Conservation (phyloP, 2,329 filamentous ascomycete genomes). For the Pseudocercospora eumusae region DNA sequence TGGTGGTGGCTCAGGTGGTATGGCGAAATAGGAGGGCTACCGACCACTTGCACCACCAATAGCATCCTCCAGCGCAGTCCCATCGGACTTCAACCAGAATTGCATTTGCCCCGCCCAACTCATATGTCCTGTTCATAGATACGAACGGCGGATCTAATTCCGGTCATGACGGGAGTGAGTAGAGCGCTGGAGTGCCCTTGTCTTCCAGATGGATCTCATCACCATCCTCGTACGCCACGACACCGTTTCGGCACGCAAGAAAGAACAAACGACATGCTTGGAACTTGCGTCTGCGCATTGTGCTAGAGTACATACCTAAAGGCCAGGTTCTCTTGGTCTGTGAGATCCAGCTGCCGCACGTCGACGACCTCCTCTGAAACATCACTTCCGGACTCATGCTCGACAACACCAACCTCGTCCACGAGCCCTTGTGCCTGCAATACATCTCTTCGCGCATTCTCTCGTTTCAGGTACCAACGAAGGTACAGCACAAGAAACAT, state of each 20-base stretch:
- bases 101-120: no score
- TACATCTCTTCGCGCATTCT: constrained; percentile 44
- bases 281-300: background rate
- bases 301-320: constrained; percentile 14
- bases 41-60: no score
- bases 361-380: constrained; percentile 31
- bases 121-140: no score
- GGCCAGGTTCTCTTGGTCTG: constrained; percentile 32
- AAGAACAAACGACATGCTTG: background rate
- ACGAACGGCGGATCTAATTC: no score
- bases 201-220: no score
- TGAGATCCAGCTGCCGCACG: constrained; percentile 31
- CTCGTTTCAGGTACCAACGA: constrained; percentile 44
- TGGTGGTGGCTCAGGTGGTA: constrained; percentile 15
- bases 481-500: constrained; percentile 43
- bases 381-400: constrained; percentile 15
- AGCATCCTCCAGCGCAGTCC: no score
- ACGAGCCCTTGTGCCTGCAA: constrained; percentile 22
- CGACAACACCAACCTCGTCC: constrained; percentile 22
- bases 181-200: no score
- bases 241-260: no score
- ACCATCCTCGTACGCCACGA: no score
- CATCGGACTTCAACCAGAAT: no score
- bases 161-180: no score
- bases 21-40: constrained; percentile 12